These are phyloP conservation scores for Podila epigama DNA, from an alignment of 192 early-diverging fungal genomes.

Conservation along the genomic window DNA sequence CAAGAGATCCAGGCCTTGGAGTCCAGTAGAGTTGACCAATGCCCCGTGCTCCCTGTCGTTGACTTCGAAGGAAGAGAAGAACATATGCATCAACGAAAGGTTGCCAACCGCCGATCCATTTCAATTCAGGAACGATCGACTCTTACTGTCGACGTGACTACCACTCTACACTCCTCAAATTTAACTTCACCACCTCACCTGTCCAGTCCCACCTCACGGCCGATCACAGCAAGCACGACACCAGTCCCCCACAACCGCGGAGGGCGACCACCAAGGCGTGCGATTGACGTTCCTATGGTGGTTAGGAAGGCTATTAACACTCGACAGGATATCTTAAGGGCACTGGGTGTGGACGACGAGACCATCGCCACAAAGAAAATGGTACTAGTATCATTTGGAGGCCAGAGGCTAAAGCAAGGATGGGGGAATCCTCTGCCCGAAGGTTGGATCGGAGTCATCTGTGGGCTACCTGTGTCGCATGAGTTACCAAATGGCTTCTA, in stretches of 20 bases:
- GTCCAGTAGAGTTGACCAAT: too few species aligned
- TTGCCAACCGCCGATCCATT: neutral
- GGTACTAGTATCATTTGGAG: conserved; percentile 61
- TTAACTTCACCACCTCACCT: too few species aligned
- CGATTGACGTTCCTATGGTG: conserved; percentile 66
- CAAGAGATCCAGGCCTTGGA: conserved; percentile 41
- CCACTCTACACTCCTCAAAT: too few species aligned
- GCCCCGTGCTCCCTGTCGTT: neutral
- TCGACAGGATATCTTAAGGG: conserved; percentile 52
- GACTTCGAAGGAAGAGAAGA: neutral
- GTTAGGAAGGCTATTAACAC: conserved; percentile 55
- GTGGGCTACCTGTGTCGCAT: conserved; percentile 54
- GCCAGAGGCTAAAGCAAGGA: conserved; percentile 57
- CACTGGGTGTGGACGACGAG: conserved; percentile 54
- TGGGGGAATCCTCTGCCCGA: conserved; percentile 59
- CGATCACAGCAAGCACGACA: too few species aligned
- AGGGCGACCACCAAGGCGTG: conserved; percentile 23
- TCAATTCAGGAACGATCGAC: too few species aligned
- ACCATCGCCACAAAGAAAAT: conserved; percentile 58
- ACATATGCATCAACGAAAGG: too few species aligned
- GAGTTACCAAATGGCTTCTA: conserved; percentile 59
- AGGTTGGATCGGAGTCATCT: conserved; percentile 65
- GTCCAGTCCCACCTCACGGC: too few species aligned
- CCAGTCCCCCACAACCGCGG: too few species aligned
- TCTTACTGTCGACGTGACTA: too few species aligned